Base-by-base conservation (phyloP, 2,329 filamentous ascomycete genomes). In the Fusarium nurragi region DNA sequence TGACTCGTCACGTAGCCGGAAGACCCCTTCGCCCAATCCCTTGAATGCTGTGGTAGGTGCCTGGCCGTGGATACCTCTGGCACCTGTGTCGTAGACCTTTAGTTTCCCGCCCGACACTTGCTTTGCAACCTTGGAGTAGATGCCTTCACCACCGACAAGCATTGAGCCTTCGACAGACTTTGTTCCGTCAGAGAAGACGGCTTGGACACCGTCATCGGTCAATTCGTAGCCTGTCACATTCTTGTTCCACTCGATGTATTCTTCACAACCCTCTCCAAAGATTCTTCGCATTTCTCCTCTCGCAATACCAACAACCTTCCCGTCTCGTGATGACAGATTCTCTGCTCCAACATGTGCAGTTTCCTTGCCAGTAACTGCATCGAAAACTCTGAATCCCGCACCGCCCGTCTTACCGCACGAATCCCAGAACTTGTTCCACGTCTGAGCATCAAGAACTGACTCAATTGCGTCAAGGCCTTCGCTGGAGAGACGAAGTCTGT, bases 21-120 rank as follows among this genome's bases (percentile, higher is more conserved):
- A 90, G 1, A 90, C 88, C 3, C 88, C 88, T 72, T 90, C 87
- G 2, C 87, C 87, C 1, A 90, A 77, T 0, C 74, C 80, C 59
- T 83, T 85, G 78, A 89, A 90, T 0, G 87, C 86, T 1, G 83
- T 80, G 0, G 82, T 86, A 0, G 86, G 85, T 9, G 88, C 86
- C 71, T 89, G 86, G 0, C 88, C 88, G 65, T 90, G 88, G 22
- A 90, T 89, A 2, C 87, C 86, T 44, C 87, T 75, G 0, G 87
- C 84, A 4, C 87, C 87, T 0, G 86, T 86, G 65, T 90, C 88
- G 69, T 84, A 90, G 6, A 87, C 83, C 72, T 88, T 89, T 41
- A 89, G 72, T 45, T 76, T 81, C 3, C 85, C 86, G 5, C 77
- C 77, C 0, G 84, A 87, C 5, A 89, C 76, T 74, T 90, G 87